These are phyloP conservation scores for Takakia lepidozioides DNA, from an alignment of 225 moss, liverwort and hornwort genomes.

Conservation along the genomic window DNA sequence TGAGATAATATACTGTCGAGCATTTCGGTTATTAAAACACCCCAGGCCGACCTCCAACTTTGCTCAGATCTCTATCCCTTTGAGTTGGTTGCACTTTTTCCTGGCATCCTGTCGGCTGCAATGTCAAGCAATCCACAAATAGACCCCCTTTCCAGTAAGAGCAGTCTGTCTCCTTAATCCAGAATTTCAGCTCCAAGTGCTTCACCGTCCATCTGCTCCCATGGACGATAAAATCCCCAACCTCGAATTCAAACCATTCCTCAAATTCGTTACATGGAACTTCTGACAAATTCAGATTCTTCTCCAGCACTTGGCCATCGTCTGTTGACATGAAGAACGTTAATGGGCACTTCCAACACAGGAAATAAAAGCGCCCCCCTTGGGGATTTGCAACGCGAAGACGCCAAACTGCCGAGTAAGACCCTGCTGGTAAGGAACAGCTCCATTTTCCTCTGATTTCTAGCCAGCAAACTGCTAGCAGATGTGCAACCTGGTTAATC, in stretches of 20 bases:
- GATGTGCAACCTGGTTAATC: constrained; percentile 56
- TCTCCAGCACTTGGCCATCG: constrained; percentile 54
- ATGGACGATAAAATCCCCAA: constrained; percentile 52
- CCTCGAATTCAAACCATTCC: constrained; percentile 87
- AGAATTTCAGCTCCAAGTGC: constrained; percentile 46
- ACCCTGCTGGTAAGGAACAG: constrained; percentile 65
- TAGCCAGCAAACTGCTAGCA: constrained; percentile 73
- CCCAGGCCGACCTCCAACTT: constrained; percentile 17
- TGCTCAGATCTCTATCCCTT: constrained; percentile 5
- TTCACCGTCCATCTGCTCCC: constrained; percentile 28
- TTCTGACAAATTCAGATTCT: constrained; percentile 46
- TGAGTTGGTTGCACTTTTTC: constrained; percentile 24
- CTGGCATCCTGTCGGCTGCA: constrained; percentile 43
- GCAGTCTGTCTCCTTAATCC: constrained; percentile 57
- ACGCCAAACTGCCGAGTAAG: constrained; percentile 72
- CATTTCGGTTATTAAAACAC: too few relatives aligned
- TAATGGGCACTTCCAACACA: constrained; percentile 74
- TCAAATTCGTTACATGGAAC: constrained; percentile 40
- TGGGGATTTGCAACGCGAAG: constrained; percentile 78
- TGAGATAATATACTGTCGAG: too few relatives aligned
- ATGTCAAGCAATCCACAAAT: constrained; percentile 62
- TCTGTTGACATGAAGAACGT: constrained; percentile 40
- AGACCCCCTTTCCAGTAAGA: constrained; percentile 86
- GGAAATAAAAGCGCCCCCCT: constrained; percentile 63
- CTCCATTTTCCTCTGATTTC: constrained; percentile 72